A percentile compares a stretch with the other conserved stretches of the same genome.
phyloP scores from a whole-genome alignment of 495 filamentous ascomycete genomes.

The Arthonia radiata region DNA sequence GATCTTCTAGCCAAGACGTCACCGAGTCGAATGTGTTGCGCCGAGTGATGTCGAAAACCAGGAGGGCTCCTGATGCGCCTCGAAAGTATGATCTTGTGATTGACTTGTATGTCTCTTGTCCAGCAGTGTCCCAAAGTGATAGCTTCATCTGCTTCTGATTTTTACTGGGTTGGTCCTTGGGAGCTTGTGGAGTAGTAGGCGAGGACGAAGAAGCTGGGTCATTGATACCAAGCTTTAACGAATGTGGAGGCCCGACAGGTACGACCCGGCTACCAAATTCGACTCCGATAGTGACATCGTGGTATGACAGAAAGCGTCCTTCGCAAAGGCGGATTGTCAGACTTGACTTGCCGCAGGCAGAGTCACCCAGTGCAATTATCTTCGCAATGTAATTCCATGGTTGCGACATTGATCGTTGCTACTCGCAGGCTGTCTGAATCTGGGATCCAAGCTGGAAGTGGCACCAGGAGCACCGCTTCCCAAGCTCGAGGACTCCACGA shows the following conservation, averaged over 20 bases:
- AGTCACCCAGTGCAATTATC: conserved; percentile 91
- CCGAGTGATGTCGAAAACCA: conserved; percentile 86
- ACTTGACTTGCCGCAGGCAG: conserved; percentile 72
- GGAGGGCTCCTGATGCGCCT: conserved; percentile 68
- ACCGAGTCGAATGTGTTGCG: conserved; percentile 64
- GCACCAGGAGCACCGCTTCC: too few relatives aligned
- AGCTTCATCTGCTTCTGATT: conserved; percentile 31
- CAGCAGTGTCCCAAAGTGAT: conserved; percentile 85
- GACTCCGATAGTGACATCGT: conserved; percentile 95
- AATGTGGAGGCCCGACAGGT: conserved; percentile 60
- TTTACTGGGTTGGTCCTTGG: conserved; percentile 11
- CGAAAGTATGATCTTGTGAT: conserved; percentile 92
- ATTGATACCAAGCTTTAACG: conserved; percentile 2
- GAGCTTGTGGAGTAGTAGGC: conserved; percentile 12
- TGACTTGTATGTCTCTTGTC: conserved; percentile 89
- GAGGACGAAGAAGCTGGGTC: conserved; percentile 15
- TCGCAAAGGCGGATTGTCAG: conserved; percentile 92
- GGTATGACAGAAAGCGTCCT: conserved; percentile 74
- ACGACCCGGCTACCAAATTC: conserved; percentile 92
- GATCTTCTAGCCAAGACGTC: conserved; percentile 75
- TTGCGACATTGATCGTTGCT: conserved; percentile 45
- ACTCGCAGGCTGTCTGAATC: too few relatives aligned
- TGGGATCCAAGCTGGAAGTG: too few relatives aligned
- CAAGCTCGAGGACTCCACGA: too few relatives aligned
- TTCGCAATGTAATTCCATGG: conserved; percentile 98